Evolutionary conservation across 208 protist genomes (phyloP), one percentile per base, ranked within the genome.

Genomic region (Porcisia hertigi): DNA sequence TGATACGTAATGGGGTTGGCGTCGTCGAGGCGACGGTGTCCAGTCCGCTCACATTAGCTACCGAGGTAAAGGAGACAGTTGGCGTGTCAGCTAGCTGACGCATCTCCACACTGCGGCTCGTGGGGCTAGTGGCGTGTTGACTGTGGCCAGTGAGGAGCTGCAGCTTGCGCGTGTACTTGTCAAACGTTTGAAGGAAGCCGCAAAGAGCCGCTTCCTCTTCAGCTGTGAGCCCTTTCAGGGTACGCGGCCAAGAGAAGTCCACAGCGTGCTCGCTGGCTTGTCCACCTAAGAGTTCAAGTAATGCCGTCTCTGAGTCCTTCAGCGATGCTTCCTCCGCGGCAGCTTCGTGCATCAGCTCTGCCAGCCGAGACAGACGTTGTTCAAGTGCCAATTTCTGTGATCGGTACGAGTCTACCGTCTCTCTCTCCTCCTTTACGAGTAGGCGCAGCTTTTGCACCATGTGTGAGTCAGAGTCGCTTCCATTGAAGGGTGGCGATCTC

Each of bases 151-250:
- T 39, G 49, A 81, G 14, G 12, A 39, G 53, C 43, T 77, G 53
- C 45, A 69, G 63, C 71, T 86, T 86, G 12, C 63, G 75, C 4
- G 53, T 30, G 77, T 88, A 90, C 81, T 88, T 90, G 57, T 88
- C 77, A 41, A 69, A 75, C 52, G 78, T 69, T 4, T 76, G 75
- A 53, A 86, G 65, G 43, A 84, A 90, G 14, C 62, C 71, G 30
- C 47, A 43, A 5, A 88, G 64, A 3, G 73, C 79, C 1, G 55
- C 62, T 12, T 71, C 69, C 54, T 90, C 86, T 34, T 90, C 86
- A 34, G 76, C 76, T 8, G 86, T 90, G 47, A 90, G 83, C 11
- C 86, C 86, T 11, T 65, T 49, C 57, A 90, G 75, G 2, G 60
- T 63, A 2, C 79, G 77, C 39, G 86, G 86, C 86, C 86, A 90